Conservation (phyloP, 2,329 filamentous ascomycete genomes). For the Talaromyces verruculosus region DNA sequence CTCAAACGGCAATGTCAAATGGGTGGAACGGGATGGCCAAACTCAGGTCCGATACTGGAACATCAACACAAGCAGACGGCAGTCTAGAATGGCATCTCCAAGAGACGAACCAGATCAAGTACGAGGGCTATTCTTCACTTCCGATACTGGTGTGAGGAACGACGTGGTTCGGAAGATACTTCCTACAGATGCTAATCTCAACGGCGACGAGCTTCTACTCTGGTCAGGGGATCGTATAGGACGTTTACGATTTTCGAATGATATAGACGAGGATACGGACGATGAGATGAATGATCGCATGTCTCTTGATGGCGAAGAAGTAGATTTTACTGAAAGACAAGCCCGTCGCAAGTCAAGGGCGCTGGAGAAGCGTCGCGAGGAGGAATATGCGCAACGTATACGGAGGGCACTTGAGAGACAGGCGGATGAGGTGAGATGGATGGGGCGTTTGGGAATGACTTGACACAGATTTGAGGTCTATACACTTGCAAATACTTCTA, state of each 20-base stretch:
- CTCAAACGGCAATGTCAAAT: conserved; percentile 78
- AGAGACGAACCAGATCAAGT: neutral
- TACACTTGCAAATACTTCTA: neutral
- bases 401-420: conserved; percentile 71
- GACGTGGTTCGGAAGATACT: conserved; percentile 81
- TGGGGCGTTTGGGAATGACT: conserved; percentile 62
- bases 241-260: conserved; percentile 63
- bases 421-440: conserved; percentile 74
- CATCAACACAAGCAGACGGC: conserved; percentile 50
- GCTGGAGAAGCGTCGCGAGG: conserved; percentile 38
- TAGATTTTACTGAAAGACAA: conserved; percentile 4
- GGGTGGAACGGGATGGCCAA: conserved; percentile 81
- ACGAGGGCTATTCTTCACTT: conserved; percentile 3
- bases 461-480: conserved; percentile 13
- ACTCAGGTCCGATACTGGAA: conserved; percentile 56
- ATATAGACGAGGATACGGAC: conserved; percentile 32
- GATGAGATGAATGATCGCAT: conserved; percentile 39
- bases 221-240: conserved; percentile 89
- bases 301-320: conserved; percentile 9
- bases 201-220: conserved; percentile 69
- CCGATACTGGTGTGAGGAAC: conserved; percentile 51
- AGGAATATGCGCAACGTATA: conserved; percentile 70
- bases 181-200: conserved; percentile 53
- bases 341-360: conserved; percentile 32
- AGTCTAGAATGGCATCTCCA: conserved; percentile 11